Base-by-base conservation (phyloP, 768 basidiomycete genomes). In the Cantharellus anzutake region DNA sequence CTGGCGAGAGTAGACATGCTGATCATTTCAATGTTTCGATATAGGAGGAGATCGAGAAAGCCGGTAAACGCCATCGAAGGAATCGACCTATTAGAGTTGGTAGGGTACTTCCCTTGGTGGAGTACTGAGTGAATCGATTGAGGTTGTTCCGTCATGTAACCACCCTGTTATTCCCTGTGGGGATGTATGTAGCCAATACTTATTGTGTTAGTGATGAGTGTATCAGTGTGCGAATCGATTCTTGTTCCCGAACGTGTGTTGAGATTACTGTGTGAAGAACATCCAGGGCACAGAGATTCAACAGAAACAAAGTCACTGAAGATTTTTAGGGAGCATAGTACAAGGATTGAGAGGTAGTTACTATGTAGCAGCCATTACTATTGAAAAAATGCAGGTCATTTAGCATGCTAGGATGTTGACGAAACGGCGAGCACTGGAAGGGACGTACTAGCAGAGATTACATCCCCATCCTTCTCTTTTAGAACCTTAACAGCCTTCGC, bases 301-400 rank as follows among this genome's bases (percentile, higher is more conserved):
- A 29, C 20, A 29, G 20, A 29, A 29, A 29, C 20, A 29, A 29
- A 29, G 20, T 29, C 20, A 29, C 20, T 29, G 20, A 29, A 29
- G 20, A 29, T 29, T 29, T 29, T 29, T 0, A 29, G 20, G 20
- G 20, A 29, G 20, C 20, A 29, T 29, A 29, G 20, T 29, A 58
- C 57, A 58, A 57, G 52, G 39, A 16, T 29, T 14, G 37, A 56
- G 11, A 16, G 53, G 37, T 16, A 58, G 29, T 51, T 61, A 91
- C 74, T 86, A 86, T 80, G 84, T 88, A 65, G 89, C 88, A 5
- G 89, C 86, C 89, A 92, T 92, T 71, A 92, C 88, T 91, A 63
- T 11, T 58, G 58, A 61, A 50, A 35, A 14, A 29, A 29, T 29
- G 20, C 20, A n/a, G 1, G 41, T 63, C 70, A 64, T 42, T 29